Evolutionary conservation across 768 basidiomycete species (phyloP), one percentile per base, ranked within the genome.

Genomic region (Suillus lakei): DNA sequence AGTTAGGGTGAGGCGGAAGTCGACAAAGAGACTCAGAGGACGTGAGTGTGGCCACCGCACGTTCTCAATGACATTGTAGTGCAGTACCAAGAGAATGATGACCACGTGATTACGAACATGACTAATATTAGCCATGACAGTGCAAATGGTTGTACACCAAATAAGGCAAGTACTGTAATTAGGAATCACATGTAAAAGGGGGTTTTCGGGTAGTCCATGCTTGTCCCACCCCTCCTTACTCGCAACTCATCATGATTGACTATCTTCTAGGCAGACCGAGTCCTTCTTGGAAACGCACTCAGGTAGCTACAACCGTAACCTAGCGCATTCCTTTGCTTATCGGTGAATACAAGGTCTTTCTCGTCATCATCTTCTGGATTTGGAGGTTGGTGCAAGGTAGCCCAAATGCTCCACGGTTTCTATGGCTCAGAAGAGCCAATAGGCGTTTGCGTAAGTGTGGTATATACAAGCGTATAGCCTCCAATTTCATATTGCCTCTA

Each of bases 341-440:
- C 58, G 65, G 21, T 60, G 44, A 63, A 56, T 28, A 26, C 64
- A 67, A 99, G 90, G 94, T 98, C 61, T 89, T 96, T 72, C 83
- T 98, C 56, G 93, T 98, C 70, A 86, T 98, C 67, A 72, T 93
- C 76, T 98, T 98, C 79, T 98, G 96, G 96, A 71, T 91, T 62
- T 95, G 90, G 88, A 81, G 92, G 28, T 88, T 99, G 63, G 72
- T 85, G 21, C 81, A 84, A 9, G 92, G 93, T 1, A 85, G 85
- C 66, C 81, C 86, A 0, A 78, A 80, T 2, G 90, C 88, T 28
- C 94, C 94, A 0, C 82, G 86, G 18, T 62, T 93, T n/a, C 72
- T 91, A 39, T 88, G 87, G 86, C 72, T 94, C 0, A 83, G 85
- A 54, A 78, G 77, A 43, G 68, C 84, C 23, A 94, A 93, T 72